Evolutionary conservation across 2,329 filamentous ascomycete species (phyloP).

Genomic region (Elsinoe perseae): DNA sequence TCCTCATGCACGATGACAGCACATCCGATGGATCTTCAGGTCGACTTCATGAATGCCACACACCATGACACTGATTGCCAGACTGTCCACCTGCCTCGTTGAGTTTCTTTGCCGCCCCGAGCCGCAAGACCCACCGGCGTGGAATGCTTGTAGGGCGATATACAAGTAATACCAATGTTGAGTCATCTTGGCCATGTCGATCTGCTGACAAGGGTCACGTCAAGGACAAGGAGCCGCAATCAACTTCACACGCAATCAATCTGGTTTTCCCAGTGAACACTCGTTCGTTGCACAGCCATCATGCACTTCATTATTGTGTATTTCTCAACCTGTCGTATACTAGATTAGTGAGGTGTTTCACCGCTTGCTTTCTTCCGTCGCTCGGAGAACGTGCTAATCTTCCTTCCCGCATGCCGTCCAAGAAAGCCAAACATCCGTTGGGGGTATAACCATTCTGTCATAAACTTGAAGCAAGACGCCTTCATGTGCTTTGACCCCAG

Average conservation of each 20-base stretch:
- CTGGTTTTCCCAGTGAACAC: not conserved
- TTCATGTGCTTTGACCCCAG: not conserved
- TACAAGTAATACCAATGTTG: not conserved
- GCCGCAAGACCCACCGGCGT: slow-evolving; percentile 8
- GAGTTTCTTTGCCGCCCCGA: slow-evolving; percentile 8
- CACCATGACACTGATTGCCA: not conserved
- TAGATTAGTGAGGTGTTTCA: slow-evolving; percentile 3
- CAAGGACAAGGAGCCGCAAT: not conserved
- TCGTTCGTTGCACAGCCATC: not conserved
- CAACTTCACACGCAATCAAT: not conserved
- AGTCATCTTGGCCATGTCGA: not conserved
- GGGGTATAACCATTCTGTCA: slow-evolving; percentile 11
- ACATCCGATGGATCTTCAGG: not conserved
- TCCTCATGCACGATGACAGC: slow-evolving; percentile 4
- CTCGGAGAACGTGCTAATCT: not conserved
- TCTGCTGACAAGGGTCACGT: not conserved
- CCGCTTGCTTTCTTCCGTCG: not conserved
- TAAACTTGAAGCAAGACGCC: not conserved
- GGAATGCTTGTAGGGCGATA: not conserved
- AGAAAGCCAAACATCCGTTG: not conserved
- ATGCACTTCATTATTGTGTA: slow-evolving; percentile 3
- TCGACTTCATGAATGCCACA: slow-evolving; percentile 4
- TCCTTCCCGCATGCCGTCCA: not conserved
- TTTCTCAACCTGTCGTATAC: not conserved
- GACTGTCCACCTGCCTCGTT: slow-evolving; percentile 1